Percentiles rank a stretch among this genome's conserved stretches.
phyloP scores from a whole-genome alignment of 495 filamentous ascomycete species.

The Annulohypoxylon moriforme region DNA sequence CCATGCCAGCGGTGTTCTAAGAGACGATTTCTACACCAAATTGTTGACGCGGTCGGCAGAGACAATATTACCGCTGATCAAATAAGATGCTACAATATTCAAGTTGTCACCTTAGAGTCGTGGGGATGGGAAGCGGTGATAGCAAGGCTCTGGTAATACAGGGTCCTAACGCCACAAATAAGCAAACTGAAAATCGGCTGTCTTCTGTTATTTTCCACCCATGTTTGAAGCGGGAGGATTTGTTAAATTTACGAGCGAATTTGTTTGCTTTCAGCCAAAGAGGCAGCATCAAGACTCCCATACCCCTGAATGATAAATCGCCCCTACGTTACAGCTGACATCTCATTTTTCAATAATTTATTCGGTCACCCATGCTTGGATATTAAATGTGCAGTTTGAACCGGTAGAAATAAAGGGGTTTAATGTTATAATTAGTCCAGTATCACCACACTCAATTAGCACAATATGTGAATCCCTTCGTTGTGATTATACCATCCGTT shows the following conservation, averaged over 20 bases:
- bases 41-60: conserved; percentile 42
- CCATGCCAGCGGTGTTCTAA: conserved; percentile 45
- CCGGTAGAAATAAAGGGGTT: background rate
- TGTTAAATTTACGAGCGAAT: background rate
- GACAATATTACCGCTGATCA: conserved; percentile 39
- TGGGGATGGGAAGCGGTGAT: background rate
- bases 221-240: background rate
- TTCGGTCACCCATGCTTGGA: background rate
- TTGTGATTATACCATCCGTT: background rate
- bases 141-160: background rate
- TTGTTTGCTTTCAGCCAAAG: background rate
- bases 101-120: background rate
- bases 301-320: background rate
- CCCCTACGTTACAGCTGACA: background rate
- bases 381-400: background rate
- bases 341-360: background rate
- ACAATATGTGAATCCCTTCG: background rate
- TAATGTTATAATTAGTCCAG: background rate
- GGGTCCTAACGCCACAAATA: background rate
- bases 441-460: background rate
- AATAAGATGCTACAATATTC: background rate
- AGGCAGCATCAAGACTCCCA: background rate
- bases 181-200: background rate
- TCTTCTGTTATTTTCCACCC: background rate
- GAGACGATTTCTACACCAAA: conserved; percentile 42